These are phyloP conservation scores for Calonectria henricotiae DNA, from an alignment of 2,329 filamentous ascomycete species.

Conservation along the genomic window DNA sequence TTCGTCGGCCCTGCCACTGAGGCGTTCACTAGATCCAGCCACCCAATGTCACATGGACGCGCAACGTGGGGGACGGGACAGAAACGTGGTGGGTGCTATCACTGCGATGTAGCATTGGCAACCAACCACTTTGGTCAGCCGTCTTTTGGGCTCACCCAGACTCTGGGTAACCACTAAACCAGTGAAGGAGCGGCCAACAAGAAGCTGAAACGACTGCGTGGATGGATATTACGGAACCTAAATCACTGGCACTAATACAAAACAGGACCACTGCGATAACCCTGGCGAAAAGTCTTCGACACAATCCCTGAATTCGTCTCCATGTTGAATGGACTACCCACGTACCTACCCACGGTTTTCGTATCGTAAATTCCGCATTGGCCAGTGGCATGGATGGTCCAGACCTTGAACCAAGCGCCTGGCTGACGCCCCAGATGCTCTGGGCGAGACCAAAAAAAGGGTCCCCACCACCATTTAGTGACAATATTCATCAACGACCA, in stretches of 20 bases:
- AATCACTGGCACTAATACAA: not conserved
- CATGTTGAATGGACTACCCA: slow-evolving; percentile 9
- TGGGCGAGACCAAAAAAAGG: not conserved
- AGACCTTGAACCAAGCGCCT: too few species aligned
- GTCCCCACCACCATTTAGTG: slow-evolving; percentile 6
- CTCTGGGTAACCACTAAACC: not conserved
- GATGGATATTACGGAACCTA: not conserved
- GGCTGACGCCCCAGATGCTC: not conserved
- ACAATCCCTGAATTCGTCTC: not conserved
- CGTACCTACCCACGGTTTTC: slow-evolving; percentile 11
- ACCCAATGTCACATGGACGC: slow-evolving; percentile 23
- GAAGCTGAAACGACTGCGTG: slow-evolving; percentile 10
- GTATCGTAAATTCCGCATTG: too few species aligned
- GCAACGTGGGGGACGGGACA: slow-evolving; percentile 20
- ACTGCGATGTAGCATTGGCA: not conserved
- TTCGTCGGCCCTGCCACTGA: not conserved
- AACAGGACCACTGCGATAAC: not conserved
- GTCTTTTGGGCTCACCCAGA: not conserved
- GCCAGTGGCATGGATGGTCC: not conserved
- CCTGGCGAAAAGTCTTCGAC: not conserved
- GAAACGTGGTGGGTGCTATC: slow-evolving; percentile 6
- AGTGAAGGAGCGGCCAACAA: not conserved
- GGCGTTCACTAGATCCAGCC: slow-evolving; percentile 21
- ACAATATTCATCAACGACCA: slow-evolving; percentile 6
- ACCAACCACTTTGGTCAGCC: not conserved